Evolutionary conservation across 2,329 filamentous ascomycete genomes (phyloP).

Genomic region (Rhynchosporium graminicola): DNA sequence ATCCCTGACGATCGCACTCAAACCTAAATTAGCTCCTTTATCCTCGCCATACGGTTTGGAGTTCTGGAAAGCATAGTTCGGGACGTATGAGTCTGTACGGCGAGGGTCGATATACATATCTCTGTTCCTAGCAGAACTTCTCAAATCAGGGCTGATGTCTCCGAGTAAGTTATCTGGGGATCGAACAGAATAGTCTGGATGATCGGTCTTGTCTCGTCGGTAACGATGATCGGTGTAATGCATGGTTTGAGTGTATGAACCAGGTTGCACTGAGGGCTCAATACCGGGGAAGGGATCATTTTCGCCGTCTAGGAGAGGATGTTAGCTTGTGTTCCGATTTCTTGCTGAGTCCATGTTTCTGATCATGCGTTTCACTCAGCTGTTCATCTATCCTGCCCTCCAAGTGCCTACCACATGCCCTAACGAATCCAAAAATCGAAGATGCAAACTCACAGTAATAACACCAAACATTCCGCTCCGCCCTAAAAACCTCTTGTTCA

Average conservation of each 20-base stretch:
- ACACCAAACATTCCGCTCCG: slow-evolving; percentile 15
- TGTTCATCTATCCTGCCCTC: too few relatives aligned
- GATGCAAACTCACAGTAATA: slow-evolving; percentile 16
- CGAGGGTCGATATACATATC: neutral
- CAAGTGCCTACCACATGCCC: too few relatives aligned
- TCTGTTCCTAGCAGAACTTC: too few relatives aligned
- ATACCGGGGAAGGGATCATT: slow-evolving; percentile 7
- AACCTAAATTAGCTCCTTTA: neutral
- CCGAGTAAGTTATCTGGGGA: too few relatives aligned
- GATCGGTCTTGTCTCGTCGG: too few relatives aligned
- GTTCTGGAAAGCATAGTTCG: neutral
- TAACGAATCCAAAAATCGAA: neutral
- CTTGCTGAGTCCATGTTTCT: too few relatives aligned
- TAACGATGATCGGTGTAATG: too few relatives aligned
- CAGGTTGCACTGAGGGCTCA: neutral
- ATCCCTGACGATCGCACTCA: neutral
- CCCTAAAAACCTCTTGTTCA: neutral
- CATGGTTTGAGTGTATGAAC: too few relatives aligned
- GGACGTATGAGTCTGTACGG: neutral
- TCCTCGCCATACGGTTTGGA: neutral
- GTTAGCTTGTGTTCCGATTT: neutral
- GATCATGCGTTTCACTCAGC: too few relatives aligned
- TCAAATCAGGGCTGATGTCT: too few relatives aligned
- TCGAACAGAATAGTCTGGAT: too few relatives aligned
- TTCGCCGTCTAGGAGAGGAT: slow-evolving; percentile 1